Percentiles rank a stretch among this genome's conserved stretches.
Evolutionary conservation across 192 early-diverging fungal genomes (phyloP).

Genomic region (Coemansia sp.): DNA sequence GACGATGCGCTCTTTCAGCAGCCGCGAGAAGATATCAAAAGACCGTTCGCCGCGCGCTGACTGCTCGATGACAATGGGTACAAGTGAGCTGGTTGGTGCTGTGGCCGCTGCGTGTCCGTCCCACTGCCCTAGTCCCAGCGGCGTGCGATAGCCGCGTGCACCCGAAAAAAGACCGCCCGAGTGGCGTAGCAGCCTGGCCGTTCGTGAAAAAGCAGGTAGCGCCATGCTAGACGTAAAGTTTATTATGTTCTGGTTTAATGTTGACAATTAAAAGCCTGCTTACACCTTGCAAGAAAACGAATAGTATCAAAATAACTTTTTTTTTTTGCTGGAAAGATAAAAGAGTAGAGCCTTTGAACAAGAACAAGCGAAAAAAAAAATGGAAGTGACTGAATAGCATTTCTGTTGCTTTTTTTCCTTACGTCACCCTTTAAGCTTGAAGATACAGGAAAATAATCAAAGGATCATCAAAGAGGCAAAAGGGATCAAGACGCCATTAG

Average conservation of each 20-base stretch:
- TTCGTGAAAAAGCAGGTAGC: neutral
- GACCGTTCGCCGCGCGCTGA: conserved; percentile 87
- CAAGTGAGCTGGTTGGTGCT: conserved; percentile 29
- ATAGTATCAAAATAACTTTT: too few species aligned
- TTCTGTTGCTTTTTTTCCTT: too few species aligned
- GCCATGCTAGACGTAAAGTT: neutral
- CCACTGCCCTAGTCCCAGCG: conserved; percentile 28
- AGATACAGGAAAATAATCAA: too few species aligned
- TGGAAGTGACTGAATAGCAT: neutral
- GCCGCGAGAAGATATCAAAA: conserved; percentile 96
- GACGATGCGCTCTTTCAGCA: conserved; percentile 95
- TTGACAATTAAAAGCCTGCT: neutral
- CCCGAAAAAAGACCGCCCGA: neutral
- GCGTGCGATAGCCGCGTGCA: conserved; percentile 23
- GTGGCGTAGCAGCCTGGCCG: neutral
- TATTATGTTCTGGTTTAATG: too few species aligned
- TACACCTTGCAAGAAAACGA: too few species aligned
- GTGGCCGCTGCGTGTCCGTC: conserved; percentile 19
- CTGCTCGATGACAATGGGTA: conserved; percentile 57
- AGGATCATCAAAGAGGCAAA: too few species aligned
- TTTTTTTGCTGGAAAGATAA: neutral
- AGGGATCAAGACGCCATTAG: too few species aligned
- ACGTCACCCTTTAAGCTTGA: too few species aligned
- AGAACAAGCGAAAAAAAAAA: neutral
- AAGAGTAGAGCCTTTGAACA: neutral